Evolutionary conservation across 1,284 basidiomycete species (phyloP), one percentile per base, ranked within the genome.

Genomic region (Stygiomarasmius scandens): DNA sequence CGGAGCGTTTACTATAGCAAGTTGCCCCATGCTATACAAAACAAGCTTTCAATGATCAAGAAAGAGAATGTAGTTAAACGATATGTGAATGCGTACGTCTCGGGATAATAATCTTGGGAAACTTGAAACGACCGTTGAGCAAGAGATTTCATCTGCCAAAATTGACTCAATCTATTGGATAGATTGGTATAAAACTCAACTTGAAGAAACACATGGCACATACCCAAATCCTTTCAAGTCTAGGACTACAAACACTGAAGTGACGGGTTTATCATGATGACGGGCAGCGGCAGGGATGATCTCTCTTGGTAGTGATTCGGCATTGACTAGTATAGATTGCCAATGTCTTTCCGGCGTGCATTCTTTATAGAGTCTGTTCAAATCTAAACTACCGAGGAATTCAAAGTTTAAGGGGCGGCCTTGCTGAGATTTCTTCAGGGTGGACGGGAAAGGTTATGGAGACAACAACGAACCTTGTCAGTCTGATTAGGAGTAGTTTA

Each of bases 91-190:
- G 68, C 82, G 59, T 66, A 90, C 88, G 85, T 86, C 68, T 90
- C 88, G 1, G 89, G 88, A 62, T 81, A 89, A 68, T 87, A 90
- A 65, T 89, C 87, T 69, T 90, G 88, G 1, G 87, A 88, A 51
- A 90, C 76, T 63, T 89, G 85, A 70, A 90, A 87, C 3, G 84
- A 82, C 49, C 71, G 72, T 44, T 81, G 75, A 27, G 79, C 78
- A 16, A 90, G 73, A 48, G 76, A 74, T 68, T 86, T 89, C 75
- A 89, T 84, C 65, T 88, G 82, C 88, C 88, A 90, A 65, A 90
- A 90, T 63, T 88, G 84, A 51, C 74, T 71, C 48, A 89, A 67
- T 14, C 87, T 88, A 48, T 16, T 34, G 45, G 46, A 23, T 10
- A 23, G 29, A 5, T 32, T 32, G 29, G 38, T n/a, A 43, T 36